Evolutionary conservation across 2,329 filamentous ascomycete genomes (phyloP).

Genomic region (Colletotrichum coccodes): DNA sequence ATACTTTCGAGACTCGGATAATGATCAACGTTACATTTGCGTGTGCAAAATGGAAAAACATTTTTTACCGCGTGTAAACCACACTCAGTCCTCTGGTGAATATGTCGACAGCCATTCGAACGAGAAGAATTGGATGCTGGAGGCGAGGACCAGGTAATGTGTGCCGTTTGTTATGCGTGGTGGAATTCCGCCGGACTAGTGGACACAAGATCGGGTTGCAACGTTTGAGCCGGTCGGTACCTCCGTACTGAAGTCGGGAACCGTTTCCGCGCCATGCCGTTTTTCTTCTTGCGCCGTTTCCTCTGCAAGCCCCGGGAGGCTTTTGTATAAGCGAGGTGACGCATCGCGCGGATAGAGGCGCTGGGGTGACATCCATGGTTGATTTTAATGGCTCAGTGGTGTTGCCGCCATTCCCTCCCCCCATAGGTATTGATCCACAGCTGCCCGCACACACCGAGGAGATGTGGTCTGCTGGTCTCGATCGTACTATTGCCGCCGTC

Average conservation of each 20-base stretch:
- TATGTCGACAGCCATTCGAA: not conserved
- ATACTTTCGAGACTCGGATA: not conserved
- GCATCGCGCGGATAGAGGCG: not conserved
- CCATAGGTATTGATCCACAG: not conserved
- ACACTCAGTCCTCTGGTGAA: not conserved
- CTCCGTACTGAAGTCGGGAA: constrained; percentile 22
- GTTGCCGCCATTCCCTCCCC: not conserved
- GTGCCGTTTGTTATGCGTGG: not conserved
- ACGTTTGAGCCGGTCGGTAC: not conserved
- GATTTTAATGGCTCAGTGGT: not conserved
- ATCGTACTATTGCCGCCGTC: not conserved
- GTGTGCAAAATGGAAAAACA: not conserved
- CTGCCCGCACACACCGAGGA: not conserved
- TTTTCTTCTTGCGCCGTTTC: not conserved
- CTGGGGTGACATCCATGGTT: not conserved
- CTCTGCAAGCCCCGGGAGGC: not conserved
- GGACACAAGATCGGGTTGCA: constrained; percentile 2
- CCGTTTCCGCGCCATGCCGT: not conserved
- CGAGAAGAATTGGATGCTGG: not conserved
- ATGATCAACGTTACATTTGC: not conserved
- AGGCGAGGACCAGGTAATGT: not conserved
- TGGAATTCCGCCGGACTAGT: constrained; percentile 30
- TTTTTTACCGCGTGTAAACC: not conserved
- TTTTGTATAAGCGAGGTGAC: not conserved
- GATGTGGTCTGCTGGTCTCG: not conserved